phyloP scores from a whole-genome alignment of 2,329 filamentous ascomycete genomes.

The Trichoderma cornu-damae region DNA sequence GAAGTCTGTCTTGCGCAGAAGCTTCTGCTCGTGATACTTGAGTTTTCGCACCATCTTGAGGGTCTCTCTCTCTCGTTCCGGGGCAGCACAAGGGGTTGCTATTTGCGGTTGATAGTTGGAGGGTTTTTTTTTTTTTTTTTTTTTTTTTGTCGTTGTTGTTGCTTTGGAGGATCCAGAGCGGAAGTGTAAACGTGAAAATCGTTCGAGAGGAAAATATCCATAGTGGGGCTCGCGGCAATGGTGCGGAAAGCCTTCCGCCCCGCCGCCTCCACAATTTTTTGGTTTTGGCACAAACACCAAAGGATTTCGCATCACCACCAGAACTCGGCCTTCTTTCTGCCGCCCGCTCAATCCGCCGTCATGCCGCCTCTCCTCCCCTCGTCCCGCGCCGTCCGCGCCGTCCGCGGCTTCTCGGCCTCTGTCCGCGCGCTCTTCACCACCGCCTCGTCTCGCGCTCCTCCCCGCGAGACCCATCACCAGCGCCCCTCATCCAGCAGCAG shows the following conservation, averaged over 20 bases:
- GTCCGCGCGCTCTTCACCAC: slow-evolving; percentile 32
- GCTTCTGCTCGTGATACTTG: slow-evolving; percentile 95
- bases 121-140: not conserved
- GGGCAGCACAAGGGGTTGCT: not conserved
- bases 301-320: slow-evolving; percentile 9
- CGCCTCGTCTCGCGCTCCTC: slow-evolving; percentile 24
- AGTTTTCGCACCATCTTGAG: slow-evolving; percentile 83
- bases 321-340: not conserved
- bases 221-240: slow-evolving; percentile 6
- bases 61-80: no score
- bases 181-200: slow-evolving; percentile 9
- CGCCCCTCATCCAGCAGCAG: slow-evolving; percentile 24
- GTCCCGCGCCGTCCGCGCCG: slow-evolving; percentile 23
- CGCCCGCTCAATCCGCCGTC: not conserved
- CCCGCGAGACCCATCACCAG: slow-evolving; percentile 22
- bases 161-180: not conserved
- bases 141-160: no score
- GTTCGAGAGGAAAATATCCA: not conserved
- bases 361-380: slow-evolving; percentile 41
- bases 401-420: slow-evolving; percentile 22
- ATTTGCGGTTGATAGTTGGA: not conserved
- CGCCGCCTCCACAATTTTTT: slow-evolving; percentile 14
- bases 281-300: slow-evolving; percentile 14
- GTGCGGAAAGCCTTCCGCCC: slow-evolving; percentile 13
- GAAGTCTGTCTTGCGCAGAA: slow-evolving; percentile 90